Base-by-base conservation (phyloP, 176 grass and related monocot species). In the Aegilops speltoides region DNA sequence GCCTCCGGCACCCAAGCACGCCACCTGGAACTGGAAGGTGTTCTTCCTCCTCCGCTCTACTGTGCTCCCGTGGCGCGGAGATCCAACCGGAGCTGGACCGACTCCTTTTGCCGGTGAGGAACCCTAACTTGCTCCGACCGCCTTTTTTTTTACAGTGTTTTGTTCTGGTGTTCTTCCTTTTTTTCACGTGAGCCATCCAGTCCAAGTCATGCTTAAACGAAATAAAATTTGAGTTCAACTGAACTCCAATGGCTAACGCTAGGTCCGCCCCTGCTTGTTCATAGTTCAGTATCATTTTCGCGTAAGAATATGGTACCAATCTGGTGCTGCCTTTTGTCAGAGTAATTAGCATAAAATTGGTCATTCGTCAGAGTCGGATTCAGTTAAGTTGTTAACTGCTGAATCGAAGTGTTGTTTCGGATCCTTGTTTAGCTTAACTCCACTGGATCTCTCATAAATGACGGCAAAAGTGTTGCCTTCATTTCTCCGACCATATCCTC, bases 201-300 rank as follows among this genome's bases (percentile, higher is more conserved):
- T 4, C 74, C 26, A 31, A 77, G 46, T 20, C 26, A 28, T 29
- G 6, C 24, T 28, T 28, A 50, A 50, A 6, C 46, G 24, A 29
- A 75, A 26, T 7, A 46, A 10, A 1, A 75, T 26, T n/a, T 19
- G 73, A 54, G 45, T 26, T 76, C 73, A 74, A 7, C 71, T 74
- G 12, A 46, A 46, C 13, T 71, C 19, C 38, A 38, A 26, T 73
- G 38, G n/a, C n/a, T 1, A 26, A 48, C 40, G 72, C 23, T 28
- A 10, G 72, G 38, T 73, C 70, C 37, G 38, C 70, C 37, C 69
- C 38, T 73, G 72, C 72, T 76, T 76, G 72, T 75, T 75, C 41
- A 1, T 50, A 45, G 38, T 45, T 17, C 40, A 48, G 23, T 10
- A 28, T 24, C 72, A 75, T 50, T 75, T 75, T 75, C n/a, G 72